Evolutionary conservation across 768 basidiomycete genomes (phyloP).

Genomic region (Leucosporidium creatinivorum): DNA sequence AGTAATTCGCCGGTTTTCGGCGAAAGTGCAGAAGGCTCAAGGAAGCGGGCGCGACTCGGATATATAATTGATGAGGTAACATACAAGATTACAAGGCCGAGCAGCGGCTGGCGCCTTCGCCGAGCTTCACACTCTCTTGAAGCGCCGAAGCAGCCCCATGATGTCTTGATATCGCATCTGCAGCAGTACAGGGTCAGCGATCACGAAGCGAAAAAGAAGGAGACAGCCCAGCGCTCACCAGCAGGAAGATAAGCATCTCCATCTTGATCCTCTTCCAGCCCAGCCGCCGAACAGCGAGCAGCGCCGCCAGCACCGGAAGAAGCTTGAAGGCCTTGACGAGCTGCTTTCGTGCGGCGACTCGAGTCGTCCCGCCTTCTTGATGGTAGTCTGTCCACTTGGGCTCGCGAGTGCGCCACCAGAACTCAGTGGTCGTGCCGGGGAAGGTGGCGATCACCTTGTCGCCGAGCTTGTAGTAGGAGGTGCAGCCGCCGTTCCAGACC

Average conservation of each 20-base stretch:
- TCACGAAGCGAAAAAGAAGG: too few species aligned
- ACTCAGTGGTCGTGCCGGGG: slow-evolving; percentile 1
- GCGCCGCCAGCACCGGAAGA: not conserved
- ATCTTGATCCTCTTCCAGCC: not conserved
- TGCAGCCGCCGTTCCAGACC: slow-evolving; percentile 22
- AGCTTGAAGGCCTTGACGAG: not conserved
- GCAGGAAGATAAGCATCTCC: not conserved
- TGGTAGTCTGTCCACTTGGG: slow-evolving; percentile 1
- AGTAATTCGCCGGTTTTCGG: too few species aligned
- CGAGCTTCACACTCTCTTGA: too few species aligned
- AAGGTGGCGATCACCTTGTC: slow-evolving; percentile 17
- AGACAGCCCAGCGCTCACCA: not conserved
- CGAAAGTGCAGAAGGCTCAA: too few species aligned
- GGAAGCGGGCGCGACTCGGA: too few species aligned
- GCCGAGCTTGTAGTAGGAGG: slow-evolving; percentile 11
- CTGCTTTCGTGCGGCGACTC: not conserved
- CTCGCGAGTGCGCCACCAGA: not conserved
- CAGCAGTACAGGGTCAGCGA: too few species aligned
- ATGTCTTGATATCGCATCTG: slow-evolving; percentile 1
- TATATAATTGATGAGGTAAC: too few species aligned
- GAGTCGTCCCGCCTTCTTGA: not conserved
- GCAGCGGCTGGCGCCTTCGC: too few species aligned
- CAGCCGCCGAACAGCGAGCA: not conserved
- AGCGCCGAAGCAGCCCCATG: not conserved
- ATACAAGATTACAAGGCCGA: too few species aligned